Evolutionary conservation across 768 basidiomycete species (phyloP).

Genomic region (Tulasnella sp.): DNA sequence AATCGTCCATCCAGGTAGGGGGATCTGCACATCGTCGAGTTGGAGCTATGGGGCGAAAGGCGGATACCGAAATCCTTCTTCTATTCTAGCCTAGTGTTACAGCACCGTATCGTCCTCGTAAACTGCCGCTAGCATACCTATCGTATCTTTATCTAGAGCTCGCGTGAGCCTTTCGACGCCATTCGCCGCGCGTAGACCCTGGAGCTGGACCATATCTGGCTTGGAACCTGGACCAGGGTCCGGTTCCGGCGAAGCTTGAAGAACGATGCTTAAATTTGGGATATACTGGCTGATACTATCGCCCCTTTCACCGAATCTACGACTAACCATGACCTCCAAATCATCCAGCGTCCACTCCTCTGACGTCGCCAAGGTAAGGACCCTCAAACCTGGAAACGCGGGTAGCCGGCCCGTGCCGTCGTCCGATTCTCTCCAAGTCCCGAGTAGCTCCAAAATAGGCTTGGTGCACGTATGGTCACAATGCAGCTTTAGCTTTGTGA

Average conservation of each 20-base stretch:
- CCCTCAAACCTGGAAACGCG: not conserved
- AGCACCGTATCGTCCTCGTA: not conserved
- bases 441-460: not conserved
- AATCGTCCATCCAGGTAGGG: too few relatives aligned
- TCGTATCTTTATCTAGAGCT: not conserved
- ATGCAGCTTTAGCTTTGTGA: not conserved
- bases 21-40: too few relatives aligned
- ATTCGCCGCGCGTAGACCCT: not conserved
- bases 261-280: not conserved
- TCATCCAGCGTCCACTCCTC: not conserved
- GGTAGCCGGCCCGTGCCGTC: not conserved
- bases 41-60: too few relatives aligned
- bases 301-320: not conserved
- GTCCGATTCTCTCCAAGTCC: not conserved
- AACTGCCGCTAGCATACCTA: not conserved
- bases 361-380: not conserved
- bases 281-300: not conserved
- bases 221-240: not conserved
- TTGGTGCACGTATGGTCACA: not conserved
- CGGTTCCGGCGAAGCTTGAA: not conserved
- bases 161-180: not conserved
- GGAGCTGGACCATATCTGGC: not conserved
- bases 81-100: not conserved
- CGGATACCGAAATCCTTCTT: not conserved
- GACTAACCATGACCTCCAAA: not conserved